Evolutionary conservation across 768 basidiomycete species (phyloP).

Genomic region (Phanerochaete sordida): DNA sequence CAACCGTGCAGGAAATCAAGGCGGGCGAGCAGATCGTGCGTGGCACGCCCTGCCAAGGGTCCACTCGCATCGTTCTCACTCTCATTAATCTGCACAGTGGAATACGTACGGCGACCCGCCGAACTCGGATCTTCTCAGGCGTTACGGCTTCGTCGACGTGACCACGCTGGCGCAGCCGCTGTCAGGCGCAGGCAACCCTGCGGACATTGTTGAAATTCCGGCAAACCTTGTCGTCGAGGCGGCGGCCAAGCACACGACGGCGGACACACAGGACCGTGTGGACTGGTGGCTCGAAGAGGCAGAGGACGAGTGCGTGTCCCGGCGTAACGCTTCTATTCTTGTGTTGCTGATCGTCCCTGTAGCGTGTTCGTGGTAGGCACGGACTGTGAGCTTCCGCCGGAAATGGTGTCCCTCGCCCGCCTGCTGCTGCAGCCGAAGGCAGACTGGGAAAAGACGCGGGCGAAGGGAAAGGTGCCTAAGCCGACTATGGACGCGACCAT

Average conservation of each 20-base stretch:
- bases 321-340: background rate
- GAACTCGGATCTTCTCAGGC: slow-evolving; percentile 89
- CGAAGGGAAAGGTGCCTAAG: slow-evolving; percentile 75
- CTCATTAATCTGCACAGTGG: slow-evolving; percentile 48
- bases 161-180: slow-evolving; percentile 43
- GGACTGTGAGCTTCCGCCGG: slow-evolving; percentile 48
- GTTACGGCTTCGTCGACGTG: slow-evolving; percentile 90
- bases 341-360: slow-evolving; percentile 4
- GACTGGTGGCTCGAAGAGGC: slow-evolving; percentile 94
- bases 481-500: slow-evolving; percentile 50
- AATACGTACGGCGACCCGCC: slow-evolving; percentile 95
- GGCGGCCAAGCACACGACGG: slow-evolving; percentile 14
- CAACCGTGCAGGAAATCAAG: slow-evolving; percentile 68
- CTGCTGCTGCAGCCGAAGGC: slow-evolving; percentile 52
- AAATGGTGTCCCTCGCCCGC: slow-evolving; percentile 60
- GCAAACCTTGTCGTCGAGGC: slow-evolving; percentile 63
- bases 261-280: slow-evolving; percentile 53
- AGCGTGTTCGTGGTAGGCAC: slow-evolving; percentile 58
- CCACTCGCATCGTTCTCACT: background rate
- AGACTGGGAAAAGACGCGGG: slow-evolving; percentile 58
- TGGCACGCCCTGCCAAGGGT: slow-evolving; percentile 1
- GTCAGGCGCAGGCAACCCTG: slow-evolving; percentile 62
- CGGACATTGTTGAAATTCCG: slow-evolving; percentile 73
- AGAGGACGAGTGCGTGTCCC: slow-evolving; percentile 73
- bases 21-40: slow-evolving; percentile 86